Conservation (phyloP, 1,284 basidiomycete species). For the Somion occarium region DNA sequence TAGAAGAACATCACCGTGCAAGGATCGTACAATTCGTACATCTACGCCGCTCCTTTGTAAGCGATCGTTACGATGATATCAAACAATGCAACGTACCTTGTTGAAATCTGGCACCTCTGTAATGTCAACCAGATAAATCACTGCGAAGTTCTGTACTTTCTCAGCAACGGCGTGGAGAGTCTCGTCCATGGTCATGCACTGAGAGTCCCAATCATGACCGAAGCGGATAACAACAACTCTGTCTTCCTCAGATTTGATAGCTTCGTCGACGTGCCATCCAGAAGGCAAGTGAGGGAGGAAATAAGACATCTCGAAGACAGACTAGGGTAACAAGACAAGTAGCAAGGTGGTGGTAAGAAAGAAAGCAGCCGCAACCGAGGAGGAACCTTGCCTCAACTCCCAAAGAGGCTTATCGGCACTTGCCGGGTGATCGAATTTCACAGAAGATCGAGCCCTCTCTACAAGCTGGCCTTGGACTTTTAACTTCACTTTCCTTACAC, state of each 20-base stretch:
- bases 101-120: conserved; percentile 99
- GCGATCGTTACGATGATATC: too few relatives aligned
- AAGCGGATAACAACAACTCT: conserved; percentile 94
- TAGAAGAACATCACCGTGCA: conserved; percentile 99
- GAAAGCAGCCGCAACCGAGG: neutral
- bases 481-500: too few relatives aligned
- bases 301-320: conserved; percentile 57
- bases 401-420: neutral
- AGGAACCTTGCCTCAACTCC: neutral
- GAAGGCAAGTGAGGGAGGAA: conserved; percentile 91
- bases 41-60: too few relatives aligned
- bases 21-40: conserved; percentile 93
- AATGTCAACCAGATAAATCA: conserved; percentile 94
- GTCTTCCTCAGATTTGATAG: conserved; percentile 97
- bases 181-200: conserved; percentile 99
- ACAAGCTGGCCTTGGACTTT: too few relatives aligned
- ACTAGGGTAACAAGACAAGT: too few relatives aligned
- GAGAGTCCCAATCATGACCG: conserved; percentile 91
- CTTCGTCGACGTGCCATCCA: conserved; percentile 97
- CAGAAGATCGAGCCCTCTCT: too few relatives aligned
- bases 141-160: conserved; percentile 97
- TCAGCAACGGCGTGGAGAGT: conserved; percentile 90
- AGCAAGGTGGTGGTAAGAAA: conserved; percentile 2
- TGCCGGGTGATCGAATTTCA: neutral
- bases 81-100: conserved; percentile 60